Conservation (phyloP, 2,329 filamentous ascomycete species). For the Purpureocillium takamizusanense region DNA sequence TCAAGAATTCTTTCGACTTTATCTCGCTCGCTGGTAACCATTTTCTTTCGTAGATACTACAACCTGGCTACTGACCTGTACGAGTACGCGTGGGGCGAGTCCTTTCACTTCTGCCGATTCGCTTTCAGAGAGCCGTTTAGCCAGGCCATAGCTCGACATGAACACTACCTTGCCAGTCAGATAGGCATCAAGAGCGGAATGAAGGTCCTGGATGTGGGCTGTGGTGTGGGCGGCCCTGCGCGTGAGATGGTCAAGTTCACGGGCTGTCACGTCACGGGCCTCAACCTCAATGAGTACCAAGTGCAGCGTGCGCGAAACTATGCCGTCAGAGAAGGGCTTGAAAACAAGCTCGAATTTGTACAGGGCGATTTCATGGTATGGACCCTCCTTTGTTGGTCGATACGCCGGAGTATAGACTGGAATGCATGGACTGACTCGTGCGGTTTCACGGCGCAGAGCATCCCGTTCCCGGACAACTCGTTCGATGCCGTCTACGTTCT, state of each 20-base stretch:
- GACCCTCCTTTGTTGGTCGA: no score
- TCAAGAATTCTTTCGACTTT: no score
- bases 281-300: constrained; percentile 99
- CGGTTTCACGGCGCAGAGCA: no score
- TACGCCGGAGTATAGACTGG: no score
- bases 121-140: constrained; percentile 74
- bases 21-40: no score
- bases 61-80: constrained; percentile 87
- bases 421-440: background rate
- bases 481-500: constrained; percentile 95
- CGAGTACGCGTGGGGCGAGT: constrained; percentile 89
- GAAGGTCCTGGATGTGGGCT: constrained; percentile 89
- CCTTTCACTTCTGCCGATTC: constrained; percentile 94
- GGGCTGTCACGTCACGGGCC: constrained; percentile 71
- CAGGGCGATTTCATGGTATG: constrained; percentile 88
- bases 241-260: constrained; percentile 91
- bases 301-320: constrained; percentile 79
- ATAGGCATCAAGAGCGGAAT: constrained; percentile 74
- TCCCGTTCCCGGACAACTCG: constrained; percentile 78
- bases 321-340: constrained; percentile 67
- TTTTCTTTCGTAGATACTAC: constrained; percentile 57
- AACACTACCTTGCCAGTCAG: constrained; percentile 85
- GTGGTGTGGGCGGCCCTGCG: constrained; percentile 89
- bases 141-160: constrained; percentile 84
- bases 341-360: constrained; percentile 67